These are phyloP conservation scores for Solanum chacoense DNA, from an alignment of 305 asterid species.

Conservation along the genomic window DNA sequence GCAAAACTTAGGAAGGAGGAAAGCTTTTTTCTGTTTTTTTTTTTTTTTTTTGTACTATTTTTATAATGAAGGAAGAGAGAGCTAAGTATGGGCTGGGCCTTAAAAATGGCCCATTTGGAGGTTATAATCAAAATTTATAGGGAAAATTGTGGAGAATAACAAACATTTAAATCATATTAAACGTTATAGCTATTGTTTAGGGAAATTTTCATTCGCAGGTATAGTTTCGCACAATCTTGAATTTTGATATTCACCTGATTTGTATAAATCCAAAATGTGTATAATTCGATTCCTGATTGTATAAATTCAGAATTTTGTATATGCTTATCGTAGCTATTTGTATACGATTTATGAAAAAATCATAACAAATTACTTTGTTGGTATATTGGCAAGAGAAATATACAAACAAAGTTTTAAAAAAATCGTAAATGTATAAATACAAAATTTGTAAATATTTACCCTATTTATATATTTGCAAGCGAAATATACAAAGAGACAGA, in stretches of 20 bases:
- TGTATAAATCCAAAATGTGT: not conserved
- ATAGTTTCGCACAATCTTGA: not conserved
- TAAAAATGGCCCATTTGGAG: not conserved
- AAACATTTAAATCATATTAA: not conserved
- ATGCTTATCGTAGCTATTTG: not conserved
- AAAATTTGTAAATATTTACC: not conserved
- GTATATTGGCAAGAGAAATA: not conserved
- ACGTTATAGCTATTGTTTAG: not conserved
- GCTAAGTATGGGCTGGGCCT: not conserved
- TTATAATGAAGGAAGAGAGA: not conserved
- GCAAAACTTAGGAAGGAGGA: not conserved
- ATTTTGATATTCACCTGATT: accelerated
- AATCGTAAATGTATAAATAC: too few species aligned
- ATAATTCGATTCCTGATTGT: too few species aligned
- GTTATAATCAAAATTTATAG: not conserved
- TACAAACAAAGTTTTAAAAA: not conserved
- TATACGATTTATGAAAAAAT: not conserved
- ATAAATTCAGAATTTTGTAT: too few species aligned
- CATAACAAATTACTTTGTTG: not conserved
- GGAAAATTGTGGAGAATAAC: not conserved
- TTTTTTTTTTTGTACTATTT: too few species aligned
- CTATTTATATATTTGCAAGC: not conserved
- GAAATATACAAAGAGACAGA: not conserved
- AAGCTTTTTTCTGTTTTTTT: not conserved
- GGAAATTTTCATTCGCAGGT: too few species aligned